phyloP scores from a whole-genome alignment of 2,329 filamentous ascomycete genomes.

The Incumbomyces lentus region DNA sequence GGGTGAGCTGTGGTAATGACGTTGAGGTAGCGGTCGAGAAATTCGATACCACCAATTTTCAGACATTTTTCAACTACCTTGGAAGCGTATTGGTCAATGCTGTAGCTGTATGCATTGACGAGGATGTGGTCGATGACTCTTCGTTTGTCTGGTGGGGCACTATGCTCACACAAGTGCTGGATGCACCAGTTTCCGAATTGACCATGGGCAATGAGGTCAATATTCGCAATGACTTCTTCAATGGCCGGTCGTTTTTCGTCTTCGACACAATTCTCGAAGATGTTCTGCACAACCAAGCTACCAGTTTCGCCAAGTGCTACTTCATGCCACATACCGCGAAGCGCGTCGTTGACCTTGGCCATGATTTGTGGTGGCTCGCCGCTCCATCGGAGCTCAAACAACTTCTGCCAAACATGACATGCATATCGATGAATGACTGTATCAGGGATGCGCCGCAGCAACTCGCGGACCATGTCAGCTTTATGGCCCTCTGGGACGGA shows the following conservation, averaged over 20 bases:
- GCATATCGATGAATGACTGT: conserved; percentile 98
- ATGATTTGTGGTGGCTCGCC: conserved; percentile 95
- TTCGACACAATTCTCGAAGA: conserved; percentile 97
- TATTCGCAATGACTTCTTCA: conserved; percentile 87
- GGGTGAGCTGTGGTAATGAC: conserved; percentile 84
- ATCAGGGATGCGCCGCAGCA: conserved; percentile 88
- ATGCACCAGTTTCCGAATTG: conserved; percentile 99
- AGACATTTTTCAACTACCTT: conserved; percentile 99
- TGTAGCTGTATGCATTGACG: conserved; percentile 86
- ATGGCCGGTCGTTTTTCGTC: conserved; percentile 98
- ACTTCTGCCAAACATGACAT: conserved; percentile 98
- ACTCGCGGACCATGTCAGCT: conserved; percentile 95
- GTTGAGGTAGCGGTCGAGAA: conserved; percentile 83
- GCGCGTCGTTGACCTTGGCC: conserved; percentile 88
- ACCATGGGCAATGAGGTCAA: conserved; percentile 91
- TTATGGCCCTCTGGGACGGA: conserved; percentile 97
- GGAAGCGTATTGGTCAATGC: conserved; percentile 97
- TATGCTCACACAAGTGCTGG: conserved; percentile 97
- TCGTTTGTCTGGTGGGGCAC: conserved; percentile 78
- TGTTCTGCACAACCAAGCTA: conserved; percentile 96
- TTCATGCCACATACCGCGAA: conserved; percentile 97
- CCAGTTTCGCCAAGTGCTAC: conserved; percentile 95
- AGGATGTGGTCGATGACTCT: conserved; percentile 93
- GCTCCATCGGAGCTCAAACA: conserved; percentile 94
- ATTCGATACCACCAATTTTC: conserved; percentile 87